Base-by-base conservation (phyloP, 441 rosid species). In the Populus hybrid region DNA sequence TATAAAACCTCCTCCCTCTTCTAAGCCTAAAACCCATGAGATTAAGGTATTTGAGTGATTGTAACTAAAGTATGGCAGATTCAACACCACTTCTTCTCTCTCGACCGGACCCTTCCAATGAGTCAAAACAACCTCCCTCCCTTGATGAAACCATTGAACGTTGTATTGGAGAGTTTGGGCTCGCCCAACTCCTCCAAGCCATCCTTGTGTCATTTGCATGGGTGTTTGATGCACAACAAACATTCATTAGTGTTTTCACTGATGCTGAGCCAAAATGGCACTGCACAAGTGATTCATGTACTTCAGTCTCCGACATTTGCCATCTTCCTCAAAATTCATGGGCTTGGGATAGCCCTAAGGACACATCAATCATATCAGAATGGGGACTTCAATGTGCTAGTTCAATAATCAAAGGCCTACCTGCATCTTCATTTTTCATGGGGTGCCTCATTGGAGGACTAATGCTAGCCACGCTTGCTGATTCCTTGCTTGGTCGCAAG, bases 211-310 rank as follows among this genome's bases (percentile, higher is more conserved):
- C 98, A 0, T n/a, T 85, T 53, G 85, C 94, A 16, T 86, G 90
- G 76, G 75, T 87, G 31, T 92, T 93, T 50, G 97, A 93, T 40
- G 95, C 91, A 8, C 98, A 93, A 56, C 98, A 93, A 64, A 84
- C 93, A 0, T 92, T 90, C 84, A 85, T 93, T 20, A 88, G 87
- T 53, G 87, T 91, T 11, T 90, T 89, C 86, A 82, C 98, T 0
- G 94, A 93, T 71, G 80, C 85, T 0, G 90, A 84, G 50, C 94
- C 93, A 3, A 74, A 87, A 1, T 89, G 94, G 94, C 93, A 88
- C 84, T 92, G 93, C 80, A 67, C 78, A 56, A 69, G 20, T 9
- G 31, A 71, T 26, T 64, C 69, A 2, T 88, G 92, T 26, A 78
- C 74, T 61, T 66, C 85, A 1, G 40, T 50, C 36, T 33, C 83